Conservation (phyloP, 2,329 filamentous ascomycete species). For the Cercospora sesami region DNA sequence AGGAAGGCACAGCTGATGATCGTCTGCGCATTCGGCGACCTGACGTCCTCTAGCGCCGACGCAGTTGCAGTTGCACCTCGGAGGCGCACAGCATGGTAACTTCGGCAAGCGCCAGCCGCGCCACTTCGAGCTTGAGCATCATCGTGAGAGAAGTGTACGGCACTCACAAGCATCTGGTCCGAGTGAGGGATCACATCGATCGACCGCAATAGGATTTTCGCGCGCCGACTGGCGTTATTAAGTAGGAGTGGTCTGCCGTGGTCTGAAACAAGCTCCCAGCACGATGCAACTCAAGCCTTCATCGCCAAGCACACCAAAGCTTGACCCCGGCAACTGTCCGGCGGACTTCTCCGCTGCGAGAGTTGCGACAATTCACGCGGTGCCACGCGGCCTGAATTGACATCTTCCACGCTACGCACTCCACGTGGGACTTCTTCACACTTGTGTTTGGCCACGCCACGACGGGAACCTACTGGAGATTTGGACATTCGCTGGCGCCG, state of each 20-base stretch:
- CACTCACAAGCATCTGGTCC: not conserved
- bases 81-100: not conserved
- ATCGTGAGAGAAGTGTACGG: not conserved
- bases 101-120: conserved; percentile 1
- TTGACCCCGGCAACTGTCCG: not conserved
- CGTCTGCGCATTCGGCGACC: conserved; percentile 2
- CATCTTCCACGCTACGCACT: not conserved
- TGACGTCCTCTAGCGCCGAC: not conserved
- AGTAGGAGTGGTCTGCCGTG: not conserved
- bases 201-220: not conserved
- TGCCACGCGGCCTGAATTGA: not conserved
- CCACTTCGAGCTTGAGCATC: not conserved
- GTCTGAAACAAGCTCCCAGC: not conserved
- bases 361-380: not conserved
- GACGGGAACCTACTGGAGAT: not conserved
- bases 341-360: not conserved
- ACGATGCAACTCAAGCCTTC: conserved; percentile 1
- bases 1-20: not conserved
- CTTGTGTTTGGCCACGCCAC: not conserved
- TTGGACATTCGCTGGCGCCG: not conserved
- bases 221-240: not conserved
- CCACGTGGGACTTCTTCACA: not conserved
- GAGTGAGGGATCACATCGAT: not conserved
- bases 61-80: not conserved
- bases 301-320: not conserved